These are phyloP conservation scores for Melanogaster broomeanus DNA, from an alignment of 768 basidiomycete species.

Conservation along the genomic window DNA sequence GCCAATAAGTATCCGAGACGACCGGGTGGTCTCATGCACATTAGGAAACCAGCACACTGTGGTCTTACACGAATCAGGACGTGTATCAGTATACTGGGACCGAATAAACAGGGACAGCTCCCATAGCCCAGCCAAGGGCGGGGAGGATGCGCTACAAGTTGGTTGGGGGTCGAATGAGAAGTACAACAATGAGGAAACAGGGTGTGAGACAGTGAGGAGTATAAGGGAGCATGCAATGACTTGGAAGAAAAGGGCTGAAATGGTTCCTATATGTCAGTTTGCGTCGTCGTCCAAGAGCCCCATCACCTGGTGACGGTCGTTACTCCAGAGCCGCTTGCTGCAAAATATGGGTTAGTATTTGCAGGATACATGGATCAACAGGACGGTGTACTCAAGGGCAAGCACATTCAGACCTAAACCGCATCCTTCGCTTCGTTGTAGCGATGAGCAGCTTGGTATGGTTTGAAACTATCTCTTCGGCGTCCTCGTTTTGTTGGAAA, in stretches of 20 bases:
- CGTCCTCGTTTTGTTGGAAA: no score
- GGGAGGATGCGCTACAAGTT: slow-evolving; percentile 36
- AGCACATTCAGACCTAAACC: slow-evolving; percentile 54
- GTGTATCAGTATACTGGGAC: slow-evolving; percentile 55
- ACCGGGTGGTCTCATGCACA: slow-evolving; percentile 36
- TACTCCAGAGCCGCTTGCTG: no score
- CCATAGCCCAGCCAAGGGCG: slow-evolving; percentile 34
- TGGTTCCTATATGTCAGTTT: no score
- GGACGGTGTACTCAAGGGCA: neutral
- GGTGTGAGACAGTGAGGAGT: no score
- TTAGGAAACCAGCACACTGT: slow-evolving; percentile 59
- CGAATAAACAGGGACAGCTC: slow-evolving; percentile 71
- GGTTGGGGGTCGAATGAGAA: no score
- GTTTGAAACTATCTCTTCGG: slow-evolving; percentile 58
- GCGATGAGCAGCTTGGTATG: slow-evolving; percentile 69
- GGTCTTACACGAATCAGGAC: slow-evolving; percentile 45
- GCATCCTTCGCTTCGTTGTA: slow-evolving; percentile 88
- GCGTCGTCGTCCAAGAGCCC: no score
- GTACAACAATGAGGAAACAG: no score
- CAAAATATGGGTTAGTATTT: slow-evolving; percentile 12
- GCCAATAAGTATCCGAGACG: slow-evolving; percentile 21
- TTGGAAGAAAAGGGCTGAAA: no score
- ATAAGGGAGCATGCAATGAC: no score
- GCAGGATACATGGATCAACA: slow-evolving; percentile 2
- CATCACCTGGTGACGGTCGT: no score